Evolutionary conservation across 2,329 filamentous ascomycete species (phyloP), one percentile per base, ranked within the genome.

Genomic region (Calonectria henricotiae): DNA sequence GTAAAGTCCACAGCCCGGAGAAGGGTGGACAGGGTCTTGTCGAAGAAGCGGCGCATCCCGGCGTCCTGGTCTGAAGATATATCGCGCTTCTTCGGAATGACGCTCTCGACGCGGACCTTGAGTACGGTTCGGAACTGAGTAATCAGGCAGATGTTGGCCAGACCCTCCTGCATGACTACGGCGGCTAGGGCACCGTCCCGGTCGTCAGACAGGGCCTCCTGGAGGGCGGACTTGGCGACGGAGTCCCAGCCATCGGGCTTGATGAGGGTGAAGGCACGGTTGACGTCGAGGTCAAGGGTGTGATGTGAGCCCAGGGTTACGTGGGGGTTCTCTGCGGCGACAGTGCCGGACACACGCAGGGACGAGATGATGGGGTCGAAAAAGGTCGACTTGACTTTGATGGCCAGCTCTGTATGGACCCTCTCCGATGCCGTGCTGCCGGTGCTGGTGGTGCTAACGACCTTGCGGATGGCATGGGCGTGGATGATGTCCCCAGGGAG

Each of bases 211-310:
- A 96, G 88, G 0, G 95, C 92, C 80, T 98, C 94, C 67, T 89
- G 87, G 12, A 99, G 88, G 54, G 93, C 92, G 69, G 93, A 91
- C 58, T 92, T 85, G 4, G 95, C 94, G 12, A 99, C 91, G 75
- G 93, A 95, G 82, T 99, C 96, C 96, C 96, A 99, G 47, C 95
- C 83, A 65, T 82, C 92, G 44, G 89, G 89, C 83, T 98, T 98
- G 84, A 95, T 93, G 8, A 99, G 82, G 7, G 93, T 96, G 77
- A 98, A 98, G 62, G 95, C 92, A 47, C 95, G 89, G 77, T 96
- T 91, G 68, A 98, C 86, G 80, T 98, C 96, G 54, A 99, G 88
- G 75, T 98, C 96, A 73, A 91, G 85, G 1, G 89, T 90, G 77
- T 91, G 89, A 76, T 89, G 86, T 70, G 89, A 85, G 62, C 89